Base-by-base conservation (phyloP, 2,329 filamentous ascomycete genomes). In the Cladosporium oxysporum region DNA sequence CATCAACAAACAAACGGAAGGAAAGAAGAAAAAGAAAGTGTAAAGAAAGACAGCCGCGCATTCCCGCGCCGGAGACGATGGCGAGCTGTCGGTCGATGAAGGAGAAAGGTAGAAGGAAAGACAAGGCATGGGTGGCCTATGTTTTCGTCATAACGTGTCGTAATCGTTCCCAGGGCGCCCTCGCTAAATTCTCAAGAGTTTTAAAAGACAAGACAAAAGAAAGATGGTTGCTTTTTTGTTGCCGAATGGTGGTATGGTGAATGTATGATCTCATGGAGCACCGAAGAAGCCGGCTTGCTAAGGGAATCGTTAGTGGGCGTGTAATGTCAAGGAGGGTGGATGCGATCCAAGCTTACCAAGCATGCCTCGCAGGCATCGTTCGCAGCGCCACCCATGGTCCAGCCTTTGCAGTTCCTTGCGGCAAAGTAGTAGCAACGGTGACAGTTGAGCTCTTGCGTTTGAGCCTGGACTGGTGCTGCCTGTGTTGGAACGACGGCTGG, bases 401-500 rank as follows among this genome's bases (percentile, higher is more conserved):
- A 78, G 29, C 76, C 76, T 53, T 76, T 73, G 68, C 76, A 78
- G 64, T 76, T 74, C 28, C 76, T 70, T 31, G 76, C 75, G 23
- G 71, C 72, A 66, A 72, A 76, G 71, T 78, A 78, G 66, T 78
- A 77, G 70, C 76, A 78, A 18, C 71, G 73, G 50, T 73, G 72
- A 61, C 74, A 78, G 44, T 68, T 74, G 16, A 77, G 66, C 53
- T 77, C 75, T n/a, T 70, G 66, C 10, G 66, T 23, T 31, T 41
- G 65, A 33, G 28, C 50, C 44, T 26, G 64, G 14, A 69, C 44
- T 18, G 58, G 26, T 11, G 33, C 21, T 2, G 65, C 68, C 57
- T 68, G 68, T 18, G 69, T 26, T 66, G 67, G 67, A 10, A 70
- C 53, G 1, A 7, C 41, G 29, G 62, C 12, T 52, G 68, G 64